phyloP scores from a whole-genome alignment of 768 basidiomycete genomes.

The Kwoniella shandongensis region DNA sequence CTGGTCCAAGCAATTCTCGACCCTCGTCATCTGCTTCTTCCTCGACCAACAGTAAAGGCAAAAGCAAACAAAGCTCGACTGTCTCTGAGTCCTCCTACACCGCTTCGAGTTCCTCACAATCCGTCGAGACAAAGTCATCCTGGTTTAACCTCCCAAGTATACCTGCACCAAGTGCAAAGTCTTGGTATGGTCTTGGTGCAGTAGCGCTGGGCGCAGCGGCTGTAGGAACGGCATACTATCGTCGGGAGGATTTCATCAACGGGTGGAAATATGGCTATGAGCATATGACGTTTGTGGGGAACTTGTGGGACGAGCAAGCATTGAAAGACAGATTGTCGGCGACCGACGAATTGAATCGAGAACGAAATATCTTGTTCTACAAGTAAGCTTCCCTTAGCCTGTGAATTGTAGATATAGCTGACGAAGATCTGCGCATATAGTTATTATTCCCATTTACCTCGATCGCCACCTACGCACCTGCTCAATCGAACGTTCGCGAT shows the following conservation, averaged over 20 bases:
- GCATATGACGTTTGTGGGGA: constrained; percentile 85
- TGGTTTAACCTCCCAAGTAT: constrained; percentile 24
- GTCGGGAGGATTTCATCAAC: constrained; percentile 69
- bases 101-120: not conserved
- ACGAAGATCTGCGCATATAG: constrained; percentile 54
- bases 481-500: constrained; percentile 73
- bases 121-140: constrained; percentile 16
- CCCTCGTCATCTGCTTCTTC: constrained; percentile 5
- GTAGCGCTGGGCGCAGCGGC: constrained; percentile 77
- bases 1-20: constrained; percentile 11
- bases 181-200: constrained; percentile 61
- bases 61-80: constrained; percentile 2
- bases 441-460: constrained; percentile 76
- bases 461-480: constrained; percentile 62
- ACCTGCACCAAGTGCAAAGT: constrained; percentile 23
- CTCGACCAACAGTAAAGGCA: constrained; percentile 15
- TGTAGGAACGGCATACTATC: constrained; percentile 79
- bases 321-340: constrained; percentile 65
- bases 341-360: constrained; percentile 63
- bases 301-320: constrained; percentile 73
- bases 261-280: constrained; percentile 76
- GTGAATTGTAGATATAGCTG: not conserved
- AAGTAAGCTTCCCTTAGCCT: constrained; percentile 33
- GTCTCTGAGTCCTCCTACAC: not conserved
- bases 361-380: constrained; percentile 52